Evolutionary conservation across 148 eudicot genomes (phyloP).

Genomic region (Chenopodium album): DNA sequence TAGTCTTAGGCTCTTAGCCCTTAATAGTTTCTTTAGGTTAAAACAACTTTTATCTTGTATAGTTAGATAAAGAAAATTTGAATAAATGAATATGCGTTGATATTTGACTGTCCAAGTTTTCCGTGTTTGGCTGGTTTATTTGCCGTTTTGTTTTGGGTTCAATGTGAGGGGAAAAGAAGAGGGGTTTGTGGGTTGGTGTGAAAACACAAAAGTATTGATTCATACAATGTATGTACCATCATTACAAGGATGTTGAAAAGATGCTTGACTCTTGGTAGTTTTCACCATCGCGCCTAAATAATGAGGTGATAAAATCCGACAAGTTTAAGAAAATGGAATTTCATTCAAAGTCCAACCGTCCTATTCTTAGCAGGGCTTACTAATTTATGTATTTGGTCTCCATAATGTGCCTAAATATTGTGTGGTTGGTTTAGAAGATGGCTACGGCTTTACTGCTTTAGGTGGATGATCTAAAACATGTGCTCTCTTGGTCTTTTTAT

Average conservation of each 20-base stretch:
- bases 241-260: conserved; percentile 2
- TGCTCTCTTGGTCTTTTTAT: no score
- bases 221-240: background rate
- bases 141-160: background rate
- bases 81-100: background rate
- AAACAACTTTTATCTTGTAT: no score
- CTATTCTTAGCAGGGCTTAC: background rate
- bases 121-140: background rate
- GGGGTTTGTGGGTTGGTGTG: conserved; percentile 8
- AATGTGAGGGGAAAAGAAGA: background rate
- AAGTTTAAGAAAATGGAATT: background rate
- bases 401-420: no score
- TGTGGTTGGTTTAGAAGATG: no score
- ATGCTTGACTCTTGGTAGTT: background rate
- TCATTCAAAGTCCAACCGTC: background rate
- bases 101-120: background rate
- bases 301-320: background rate
- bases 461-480: no score
- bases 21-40: no score
- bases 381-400: no score
- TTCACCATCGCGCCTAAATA: background rate
- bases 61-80: no score
- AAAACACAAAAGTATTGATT: conserved; percentile 4
- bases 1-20: no score
- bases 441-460: no score